These are phyloP conservation scores for Penicillium sp. DNA, from an alignment of 2,329 filamentous ascomycete species.

Conservation along the genomic window DNA sequence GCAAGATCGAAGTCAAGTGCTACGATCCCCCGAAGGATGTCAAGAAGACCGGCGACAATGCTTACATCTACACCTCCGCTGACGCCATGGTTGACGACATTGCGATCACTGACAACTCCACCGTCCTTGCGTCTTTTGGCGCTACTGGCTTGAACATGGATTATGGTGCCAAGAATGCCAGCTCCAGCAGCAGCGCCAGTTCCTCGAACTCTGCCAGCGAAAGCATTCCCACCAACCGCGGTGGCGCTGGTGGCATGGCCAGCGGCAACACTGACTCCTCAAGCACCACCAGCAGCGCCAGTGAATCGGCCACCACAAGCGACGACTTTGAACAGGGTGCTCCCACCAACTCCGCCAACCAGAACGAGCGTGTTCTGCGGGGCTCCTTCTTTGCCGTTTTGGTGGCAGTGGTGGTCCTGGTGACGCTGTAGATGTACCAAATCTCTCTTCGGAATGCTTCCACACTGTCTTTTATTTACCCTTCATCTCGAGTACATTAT, in stretches of 20 bases:
- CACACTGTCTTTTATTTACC: slow-evolving; percentile 3
- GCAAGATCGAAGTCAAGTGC: slow-evolving; percentile 76
- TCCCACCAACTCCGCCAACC: slow-evolving; percentile 23
- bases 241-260: slow-evolving; percentile 26
- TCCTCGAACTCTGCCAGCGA: slow-evolving; percentile 12
- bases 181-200: slow-evolving; percentile 25
- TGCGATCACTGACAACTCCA: slow-evolving; percentile 65
- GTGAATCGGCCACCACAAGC: slow-evolving; percentile 18
- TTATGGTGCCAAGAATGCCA: slow-evolving; percentile 18
- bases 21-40: slow-evolving; percentile 72
- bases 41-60: slow-evolving; percentile 53
- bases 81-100: slow-evolving; percentile 70
- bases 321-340: slow-evolving; percentile 31
- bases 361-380: slow-evolving; percentile 39
- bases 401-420: slow-evolving; percentile 43
- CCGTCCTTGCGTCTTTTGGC: slow-evolving; percentile 69
- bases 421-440: slow-evolving; percentile 37
- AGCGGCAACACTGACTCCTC: slow-evolving; percentile 12
- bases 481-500: slow-evolving; percentile 22
- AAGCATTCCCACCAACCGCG: slow-evolving; percentile 32
- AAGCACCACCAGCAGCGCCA: slow-evolving; percentile 14
- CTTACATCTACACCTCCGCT: slow-evolving; percentile 67
- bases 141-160: slow-evolving; percentile 73
- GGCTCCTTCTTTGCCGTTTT: slow-evolving; percentile 45
- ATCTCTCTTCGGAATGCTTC: slow-evolving; percentile 8